Evolutionary conservation across 1,139 yeast species (phyloP).

Genomic region (Hyphopichia fennica): DNA sequence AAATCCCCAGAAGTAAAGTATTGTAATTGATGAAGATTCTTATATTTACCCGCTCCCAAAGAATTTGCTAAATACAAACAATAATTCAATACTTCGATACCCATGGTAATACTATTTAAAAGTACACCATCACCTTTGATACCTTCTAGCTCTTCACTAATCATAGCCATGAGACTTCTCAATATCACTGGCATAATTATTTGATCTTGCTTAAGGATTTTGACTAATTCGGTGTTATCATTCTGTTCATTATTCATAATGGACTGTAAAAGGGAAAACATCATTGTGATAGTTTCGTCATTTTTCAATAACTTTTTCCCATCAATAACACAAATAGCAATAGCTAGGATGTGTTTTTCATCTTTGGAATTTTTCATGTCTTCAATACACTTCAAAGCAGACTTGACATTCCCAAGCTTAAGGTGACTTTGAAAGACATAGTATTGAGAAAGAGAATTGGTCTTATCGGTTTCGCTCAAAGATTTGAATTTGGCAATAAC

Average conservation of each 20-base stretch:
- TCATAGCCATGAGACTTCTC: conserved; percentile 9
- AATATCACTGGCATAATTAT: conserved; percentile 9
- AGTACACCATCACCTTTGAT: neutral
- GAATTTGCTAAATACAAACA: conserved; percentile 6
- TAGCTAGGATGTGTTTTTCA: conserved; percentile 9
- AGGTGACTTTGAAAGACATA: conserved; percentile 20
- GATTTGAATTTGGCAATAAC: conserved; percentile 7
- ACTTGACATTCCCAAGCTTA: conserved; percentile 10
- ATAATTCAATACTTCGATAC: conserved; percentile 7
- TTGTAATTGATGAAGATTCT: neutral
- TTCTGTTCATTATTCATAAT: neutral
- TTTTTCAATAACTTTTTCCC: neutral
- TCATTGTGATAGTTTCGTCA: conserved; percentile 12
- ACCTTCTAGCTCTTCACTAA: conserved; percentile 6
- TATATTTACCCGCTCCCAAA: neutral
- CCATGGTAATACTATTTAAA: neutral
- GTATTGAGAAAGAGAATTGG: conserved; percentile 20
- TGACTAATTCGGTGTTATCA: neutral
- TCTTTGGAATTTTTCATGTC: conserved; percentile 7
- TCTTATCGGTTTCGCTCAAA: conserved; percentile 9
- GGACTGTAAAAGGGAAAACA: neutral
- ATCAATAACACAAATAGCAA: conserved; percentile 17
- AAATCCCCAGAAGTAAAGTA: conserved; percentile 11
- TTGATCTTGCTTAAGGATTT: conserved; percentile 6
- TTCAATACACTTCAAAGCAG: conserved; percentile 8